Evolutionary conservation across 2,329 filamentous ascomycete genomes (phyloP).

Genomic region (Trichoderma pleuroti): DNA sequence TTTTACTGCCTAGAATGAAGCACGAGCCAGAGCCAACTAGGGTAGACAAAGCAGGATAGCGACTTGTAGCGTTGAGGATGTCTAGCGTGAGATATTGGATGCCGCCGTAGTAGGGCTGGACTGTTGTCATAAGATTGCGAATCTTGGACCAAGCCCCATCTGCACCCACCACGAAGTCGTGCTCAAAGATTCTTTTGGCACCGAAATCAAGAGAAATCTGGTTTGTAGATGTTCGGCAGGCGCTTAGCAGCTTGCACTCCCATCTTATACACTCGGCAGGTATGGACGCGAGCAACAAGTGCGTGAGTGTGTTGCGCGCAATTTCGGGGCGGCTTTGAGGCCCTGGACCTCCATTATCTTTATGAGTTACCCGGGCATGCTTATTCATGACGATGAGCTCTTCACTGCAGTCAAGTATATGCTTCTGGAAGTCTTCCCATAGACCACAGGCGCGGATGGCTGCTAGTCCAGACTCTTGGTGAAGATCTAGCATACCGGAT

Average conservation of each 20-base stretch:
- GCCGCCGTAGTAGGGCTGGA: conserved; percentile 38
- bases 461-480: conserved; percentile 42
- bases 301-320: conserved; percentile 33
- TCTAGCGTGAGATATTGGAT: conserved; percentile 37
- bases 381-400: conserved; percentile 26
- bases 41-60: conserved; percentile 37
- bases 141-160: conserved; percentile 30
- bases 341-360: conserved; percentile 24
- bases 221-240: neutral
- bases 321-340: conserved; percentile 36
- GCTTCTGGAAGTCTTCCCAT: conserved; percentile 39
- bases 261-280: conserved; percentile 36
- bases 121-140: conserved; percentile 34
- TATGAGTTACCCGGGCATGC: conserved; percentile 26
- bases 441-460: conserved; percentile 45
- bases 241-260: conserved; percentile 34
- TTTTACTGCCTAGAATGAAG: conserved; percentile 35
- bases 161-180: conserved; percentile 23
- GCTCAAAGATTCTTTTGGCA: conserved; percentile 18
- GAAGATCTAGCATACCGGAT: conserved; percentile 48
- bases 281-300: conserved; percentile 33
- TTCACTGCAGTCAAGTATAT: conserved; percentile 32
- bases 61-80: conserved; percentile 31
- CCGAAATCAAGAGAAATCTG: conserved; percentile 26
- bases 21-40: conserved; percentile 39